Conservation (phyloP, 768 basidiomycete species). For the Leccinum disarticulatum region DNA sequence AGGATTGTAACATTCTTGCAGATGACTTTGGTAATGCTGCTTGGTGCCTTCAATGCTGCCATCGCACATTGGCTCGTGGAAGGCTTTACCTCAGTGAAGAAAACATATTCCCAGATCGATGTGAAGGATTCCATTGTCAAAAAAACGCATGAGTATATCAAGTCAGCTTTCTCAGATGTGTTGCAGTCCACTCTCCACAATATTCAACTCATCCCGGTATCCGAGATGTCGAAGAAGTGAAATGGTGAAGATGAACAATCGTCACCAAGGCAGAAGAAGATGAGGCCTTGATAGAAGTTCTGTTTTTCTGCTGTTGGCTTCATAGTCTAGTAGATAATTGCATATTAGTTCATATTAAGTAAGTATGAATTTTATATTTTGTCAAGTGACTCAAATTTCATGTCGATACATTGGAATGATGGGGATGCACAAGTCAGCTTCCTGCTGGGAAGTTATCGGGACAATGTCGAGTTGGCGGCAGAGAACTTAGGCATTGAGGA, state of each 20-base stretch:
- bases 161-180: background rate
- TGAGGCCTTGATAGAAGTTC: background rate
- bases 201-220: background rate
- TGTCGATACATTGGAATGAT: no score
- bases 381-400: no score
- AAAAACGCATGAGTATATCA: background rate
- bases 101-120: background rate
- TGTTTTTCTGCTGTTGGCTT: no score
- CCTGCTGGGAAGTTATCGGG: no score
- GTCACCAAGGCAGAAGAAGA: no score
- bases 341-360: no score
- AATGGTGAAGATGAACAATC: no score
- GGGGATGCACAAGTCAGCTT: no score
- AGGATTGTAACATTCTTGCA: background rate
- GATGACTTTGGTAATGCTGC: background rate
- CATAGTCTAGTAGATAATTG: background rate
- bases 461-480: no score
- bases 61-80: background rate
- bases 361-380: no score
- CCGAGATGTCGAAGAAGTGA: background rate
- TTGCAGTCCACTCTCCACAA: background rate
- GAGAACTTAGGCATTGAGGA: no score
- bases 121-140: no score
- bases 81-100: background rate
- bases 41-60: background rate